These are phyloP conservation scores for Candida multigemmis DNA, from an alignment of 805 yeast genomes.

Conservation along the genomic window DNA sequence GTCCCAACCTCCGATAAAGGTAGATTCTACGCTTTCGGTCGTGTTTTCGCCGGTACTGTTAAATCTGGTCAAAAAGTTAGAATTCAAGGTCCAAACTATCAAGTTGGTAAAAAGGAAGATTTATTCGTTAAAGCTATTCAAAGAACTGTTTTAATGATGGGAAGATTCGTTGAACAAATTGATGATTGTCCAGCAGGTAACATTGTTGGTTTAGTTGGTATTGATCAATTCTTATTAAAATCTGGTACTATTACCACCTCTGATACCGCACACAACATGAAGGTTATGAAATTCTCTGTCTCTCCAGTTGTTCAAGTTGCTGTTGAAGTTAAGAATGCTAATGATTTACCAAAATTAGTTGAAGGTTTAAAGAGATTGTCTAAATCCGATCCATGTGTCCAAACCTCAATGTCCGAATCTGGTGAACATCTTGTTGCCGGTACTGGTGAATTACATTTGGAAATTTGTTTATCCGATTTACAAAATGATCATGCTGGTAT, in stretches of 20 bases:
- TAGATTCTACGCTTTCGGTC: slow-evolving; percentile 99
- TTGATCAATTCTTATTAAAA: slow-evolving; percentile 98
- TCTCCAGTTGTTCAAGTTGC: slow-evolving; percentile 99
- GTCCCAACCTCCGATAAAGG: slow-evolving; percentile 99
- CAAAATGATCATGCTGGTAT: slow-evolving; percentile 99
- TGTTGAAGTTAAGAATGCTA: slow-evolving; percentile 99
- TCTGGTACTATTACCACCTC: slow-evolving; percentile 98
- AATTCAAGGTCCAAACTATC: slow-evolving; percentile 99
- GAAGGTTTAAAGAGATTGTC: slow-evolving; percentile 99
- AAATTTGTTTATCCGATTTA: slow-evolving; percentile 91
- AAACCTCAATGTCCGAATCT: slow-evolving; percentile 76
- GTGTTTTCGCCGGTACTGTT: slow-evolving; percentile 99
- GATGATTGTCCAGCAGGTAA: slow-evolving; percentile 99
- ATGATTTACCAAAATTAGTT: slow-evolving; percentile 98
- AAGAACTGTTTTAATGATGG: slow-evolving; percentile 99
- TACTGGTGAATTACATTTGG: slow-evolving; percentile 99
- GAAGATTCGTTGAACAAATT: slow-evolving; percentile 94
- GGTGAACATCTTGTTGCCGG: slow-evolving; percentile 99
- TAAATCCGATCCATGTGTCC: slow-evolving; percentile 98
- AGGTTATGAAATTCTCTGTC: slow-evolving; percentile 99
- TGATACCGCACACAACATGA: slow-evolving; percentile 97
- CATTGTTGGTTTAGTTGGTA: slow-evolving; percentile 99
- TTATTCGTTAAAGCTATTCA: slow-evolving; percentile 94
- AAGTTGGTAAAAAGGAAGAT: slow-evolving; percentile 97
- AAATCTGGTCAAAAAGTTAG: slow-evolving; percentile 98